Percentiles rank a stretch among this genome's conserved stretches.
These are phyloP conservation scores for Meyerozyma sp. DNA, from an alignment of 1,139 yeast species.

Conservation along the genomic window DNA sequence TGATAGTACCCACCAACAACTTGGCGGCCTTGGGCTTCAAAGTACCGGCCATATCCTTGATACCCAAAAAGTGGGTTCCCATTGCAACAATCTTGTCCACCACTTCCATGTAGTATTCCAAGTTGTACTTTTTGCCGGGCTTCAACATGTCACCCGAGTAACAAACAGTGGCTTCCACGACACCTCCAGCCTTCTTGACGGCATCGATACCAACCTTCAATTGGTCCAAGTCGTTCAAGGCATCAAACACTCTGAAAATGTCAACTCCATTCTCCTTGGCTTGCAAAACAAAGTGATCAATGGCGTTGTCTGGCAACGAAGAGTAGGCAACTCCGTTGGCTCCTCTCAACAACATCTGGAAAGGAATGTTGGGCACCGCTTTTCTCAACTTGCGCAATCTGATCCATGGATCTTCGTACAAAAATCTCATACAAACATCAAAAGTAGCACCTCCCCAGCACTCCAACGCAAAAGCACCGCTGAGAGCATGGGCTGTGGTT, in stretches of 20 bases:
- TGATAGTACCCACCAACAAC: slow-evolving; percentile 68
- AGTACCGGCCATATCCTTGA: slow-evolving; percentile 99
- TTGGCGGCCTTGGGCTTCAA: slow-evolving; percentile 93
- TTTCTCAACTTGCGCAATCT: slow-evolving; percentile 83
- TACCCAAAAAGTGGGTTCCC: slow-evolving; percentile 97
- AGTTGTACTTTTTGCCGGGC: slow-evolving; percentile 91
- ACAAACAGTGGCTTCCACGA: slow-evolving; percentile 96
- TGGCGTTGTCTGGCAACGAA: slow-evolving; percentile 96
- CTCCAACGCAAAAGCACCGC: slow-evolving; percentile 91
- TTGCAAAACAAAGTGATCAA: slow-evolving; percentile 91
- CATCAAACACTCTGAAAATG: slow-evolving; percentile 95
- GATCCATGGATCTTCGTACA: slow-evolving; percentile 98
- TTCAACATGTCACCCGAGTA: slow-evolving; percentile 98
- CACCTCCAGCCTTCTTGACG: slow-evolving; percentile 97
- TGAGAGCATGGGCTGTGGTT: slow-evolving; percentile 83
- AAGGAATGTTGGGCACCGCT: slow-evolving; percentile 95
- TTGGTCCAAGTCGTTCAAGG: slow-evolving; percentile 93
- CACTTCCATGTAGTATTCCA: slow-evolving; percentile 78
- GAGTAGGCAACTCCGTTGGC: slow-evolving; percentile 99
- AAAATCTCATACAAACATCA: slow-evolving; percentile 96
- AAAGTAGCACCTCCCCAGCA: slow-evolving; percentile 99
- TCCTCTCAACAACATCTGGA: slow-evolving; percentile 98
- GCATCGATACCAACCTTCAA: slow-evolving; percentile 97
- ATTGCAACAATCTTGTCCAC: slow-evolving; percentile 80
- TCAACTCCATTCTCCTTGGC: slow-evolving; percentile 97